A percentile compares a stretch with the other conserved stretches of the same genome.
phyloP scores from a whole-genome alignment of 768 basidiomycete genomes.

The Kwoniella shandongensis region DNA sequence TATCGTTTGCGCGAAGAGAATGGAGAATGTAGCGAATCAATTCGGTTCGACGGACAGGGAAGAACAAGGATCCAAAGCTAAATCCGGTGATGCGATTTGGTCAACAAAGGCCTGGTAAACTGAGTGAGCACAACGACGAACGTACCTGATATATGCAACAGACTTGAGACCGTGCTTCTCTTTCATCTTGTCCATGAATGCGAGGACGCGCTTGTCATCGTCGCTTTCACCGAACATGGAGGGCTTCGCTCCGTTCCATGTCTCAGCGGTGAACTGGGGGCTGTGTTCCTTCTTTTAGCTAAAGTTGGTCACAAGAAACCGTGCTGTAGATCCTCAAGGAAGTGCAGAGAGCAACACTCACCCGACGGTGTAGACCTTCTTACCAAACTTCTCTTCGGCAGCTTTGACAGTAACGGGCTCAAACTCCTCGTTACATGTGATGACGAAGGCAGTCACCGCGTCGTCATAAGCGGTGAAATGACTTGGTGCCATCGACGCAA shows the following conservation, averaged over 20 bases:
- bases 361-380: constrained; percentile 27
- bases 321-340: no score
- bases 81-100: no score
- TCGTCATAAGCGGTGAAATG: constrained; percentile 9
- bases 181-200: constrained; percentile 29
- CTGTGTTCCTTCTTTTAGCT: no score
- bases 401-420: constrained; percentile 16
- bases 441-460: constrained; percentile 15
- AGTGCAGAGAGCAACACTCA: constrained; percentile 13
- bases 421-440: constrained; percentile 16
- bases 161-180: constrained; percentile 23
- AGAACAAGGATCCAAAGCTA: constrained; percentile 36
- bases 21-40: constrained; percentile 26
- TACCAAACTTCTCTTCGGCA: constrained; percentile 17
- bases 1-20: constrained; percentile 19
- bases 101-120: no score
- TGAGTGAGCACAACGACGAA: no score
- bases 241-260: constrained; percentile 19
- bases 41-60: constrained; percentile 27
- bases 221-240: not conserved
- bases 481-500: not conserved
- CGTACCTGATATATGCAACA: constrained; percentile 31
- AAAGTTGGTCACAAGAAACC: no score
- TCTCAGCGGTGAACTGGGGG: constrained; percentile 26
- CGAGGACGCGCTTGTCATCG: constrained; percentile 23